Conservation (phyloP, 768 basidiomycete genomes). For the Leccinum subtestaceum region DNA sequence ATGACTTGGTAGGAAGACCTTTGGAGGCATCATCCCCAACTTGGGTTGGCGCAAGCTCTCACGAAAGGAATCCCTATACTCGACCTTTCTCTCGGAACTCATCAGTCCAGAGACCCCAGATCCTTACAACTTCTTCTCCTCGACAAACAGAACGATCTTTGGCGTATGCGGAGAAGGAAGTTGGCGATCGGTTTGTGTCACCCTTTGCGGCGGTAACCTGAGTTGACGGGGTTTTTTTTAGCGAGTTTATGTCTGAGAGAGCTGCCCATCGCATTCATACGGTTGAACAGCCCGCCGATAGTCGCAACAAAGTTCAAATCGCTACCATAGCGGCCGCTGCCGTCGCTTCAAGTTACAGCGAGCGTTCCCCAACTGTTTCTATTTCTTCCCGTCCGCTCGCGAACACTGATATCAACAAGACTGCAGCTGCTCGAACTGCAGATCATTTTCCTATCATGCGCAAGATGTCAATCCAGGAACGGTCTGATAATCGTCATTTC, state of each 20-base stretch:
- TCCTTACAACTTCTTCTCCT: not conserved
- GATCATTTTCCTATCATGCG: not conserved
- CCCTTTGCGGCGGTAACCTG: not conserved
- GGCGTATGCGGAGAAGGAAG: not conserved
- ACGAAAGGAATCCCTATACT: slow-evolving; percentile 13
- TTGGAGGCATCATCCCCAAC: not conserved
- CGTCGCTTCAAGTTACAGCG: no score
- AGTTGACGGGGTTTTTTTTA: slow-evolving; percentile 7
- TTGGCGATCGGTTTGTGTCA: slow-evolving; percentile 10
- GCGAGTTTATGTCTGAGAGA: not conserved
- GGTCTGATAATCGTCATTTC: not conserved
- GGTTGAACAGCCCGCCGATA: not conserved
- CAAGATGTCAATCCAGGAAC: not conserved
- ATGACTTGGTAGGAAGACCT: not conserved
- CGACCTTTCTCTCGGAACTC: not conserved
- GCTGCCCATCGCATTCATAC: not conserved
- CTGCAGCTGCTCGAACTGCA: not conserved
- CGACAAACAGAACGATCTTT: not conserved
- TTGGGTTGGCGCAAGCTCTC: no score
- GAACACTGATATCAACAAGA: not conserved
- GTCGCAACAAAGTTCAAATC: not conserved
- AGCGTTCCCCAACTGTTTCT: not conserved
- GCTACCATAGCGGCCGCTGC: not conserved
- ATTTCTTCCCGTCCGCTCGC: not conserved
- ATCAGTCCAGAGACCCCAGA: not conserved